A percentile compares a stretch with the other conserved stretches of the same genome.
phyloP scores from a whole-genome alignment of 768 basidiomycete genomes.

The Phylloporus sp. region DNA sequence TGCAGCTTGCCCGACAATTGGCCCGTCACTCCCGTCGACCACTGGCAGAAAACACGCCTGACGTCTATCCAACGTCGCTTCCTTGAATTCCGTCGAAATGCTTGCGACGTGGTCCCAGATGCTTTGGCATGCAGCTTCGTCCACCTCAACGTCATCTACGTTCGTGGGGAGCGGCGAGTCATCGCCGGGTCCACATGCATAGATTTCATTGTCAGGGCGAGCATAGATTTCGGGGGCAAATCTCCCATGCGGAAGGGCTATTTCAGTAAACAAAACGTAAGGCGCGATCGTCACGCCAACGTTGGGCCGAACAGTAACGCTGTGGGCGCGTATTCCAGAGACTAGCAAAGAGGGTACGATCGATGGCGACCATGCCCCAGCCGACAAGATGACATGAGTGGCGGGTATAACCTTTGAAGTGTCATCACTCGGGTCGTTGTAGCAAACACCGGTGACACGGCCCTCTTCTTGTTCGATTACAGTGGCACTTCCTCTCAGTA shows the following conservation, averaged over 20 bases:
- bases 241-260: slow-evolving; percentile 36
- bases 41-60: slow-evolving; percentile 81
- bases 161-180: slow-evolving; percentile 59
- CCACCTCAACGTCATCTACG: slow-evolving; percentile 69
- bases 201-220: slow-evolving; percentile 63
- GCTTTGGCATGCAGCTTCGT: slow-evolving; percentile 49
- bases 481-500: slow-evolving; percentile 44
- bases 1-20: slow-evolving; percentile 68
- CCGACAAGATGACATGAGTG: slow-evolving; percentile 68
- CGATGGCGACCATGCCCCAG: slow-evolving; percentile 81
- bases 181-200: slow-evolving; percentile 79
- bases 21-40: slow-evolving; percentile 49
- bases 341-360: slow-evolving; percentile 56
- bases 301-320: slow-evolving; percentile 56
- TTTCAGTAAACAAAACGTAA: slow-evolving; percentile 81
- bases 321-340: slow-evolving; percentile 64
- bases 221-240: slow-evolving; percentile 67
- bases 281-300: slow-evolving; percentile 50
- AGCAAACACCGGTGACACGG: slow-evolving; percentile 45
- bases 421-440: slow-evolving; percentile 22
- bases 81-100: slow-evolving; percentile 53
- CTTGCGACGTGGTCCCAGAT: slow-evolving; percentile 53
- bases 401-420: slow-evolving; percentile 41
- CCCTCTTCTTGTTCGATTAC: slow-evolving; percentile 40
- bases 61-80: slow-evolving; percentile 46